Base-by-base conservation (phyloP, 352 stramenopile species). In the Pythium aristosporum region DNA sequence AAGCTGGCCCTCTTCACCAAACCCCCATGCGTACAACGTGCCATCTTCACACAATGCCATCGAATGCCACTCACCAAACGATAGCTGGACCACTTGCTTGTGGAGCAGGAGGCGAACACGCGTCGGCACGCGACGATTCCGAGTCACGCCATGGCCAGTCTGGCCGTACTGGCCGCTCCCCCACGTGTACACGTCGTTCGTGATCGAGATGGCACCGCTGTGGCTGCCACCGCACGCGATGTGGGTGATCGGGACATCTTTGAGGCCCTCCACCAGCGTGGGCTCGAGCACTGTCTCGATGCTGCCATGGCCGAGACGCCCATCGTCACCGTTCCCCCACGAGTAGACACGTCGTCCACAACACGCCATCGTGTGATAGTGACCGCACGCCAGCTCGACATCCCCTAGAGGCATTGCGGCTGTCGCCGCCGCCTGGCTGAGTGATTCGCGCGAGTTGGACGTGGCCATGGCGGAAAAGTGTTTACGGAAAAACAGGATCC, bases 61-160 rank as follows among this genome's bases (percentile, higher is more conserved):
- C 37, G 80, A 91, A 61, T 91, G 80, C 82, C 80, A 89, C 64
- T 91, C 80, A 6, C 80, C 80, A 52, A 89, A 79, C 18, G 80
- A 69, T 51, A 89, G 55, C 50, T 87, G 77, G 23, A 57, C 59
- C 9, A 86, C 78, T 20, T 66, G 57, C 37, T 79, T 82, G 30
- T 73, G 64, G n/a, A 71, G 49, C 13, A 89, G 67, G 10, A 85
- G 28, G 4, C 78, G 75, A 36, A 91, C 70, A 20, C 74, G 69
- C 0, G 75, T 76, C 0, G 82, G 82, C 3, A 74, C 37, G 21
- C 72, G 66, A 13, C 75, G 74, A 37, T 80, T 79, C 4, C 73
- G 73, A 5, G 68, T 53, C 16, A 65, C 63, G 0, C 82, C 82
- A 20, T 79, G 62, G 7, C 82, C 82, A 5, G 88, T 62, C 63